These are phyloP conservation scores for Stephanocyclus meneghinianus DNA, from an alignment of 352 stramenopile species.

Conservation along the genomic window DNA sequence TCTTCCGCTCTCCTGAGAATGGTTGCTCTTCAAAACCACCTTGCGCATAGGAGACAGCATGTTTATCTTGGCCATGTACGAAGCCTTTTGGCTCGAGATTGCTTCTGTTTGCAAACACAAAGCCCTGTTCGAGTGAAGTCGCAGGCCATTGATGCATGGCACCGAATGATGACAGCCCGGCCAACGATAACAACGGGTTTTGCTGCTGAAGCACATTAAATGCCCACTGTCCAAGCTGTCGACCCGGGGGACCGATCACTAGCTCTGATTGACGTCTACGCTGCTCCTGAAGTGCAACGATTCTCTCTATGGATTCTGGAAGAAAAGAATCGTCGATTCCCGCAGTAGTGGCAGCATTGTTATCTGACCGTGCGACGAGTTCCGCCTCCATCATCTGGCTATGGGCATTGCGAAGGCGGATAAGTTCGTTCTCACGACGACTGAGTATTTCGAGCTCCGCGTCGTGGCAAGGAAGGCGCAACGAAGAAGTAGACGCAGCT, in stretches of 20 bases:
- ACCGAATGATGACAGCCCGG: background rate
- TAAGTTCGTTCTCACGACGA: conserved; percentile 11
- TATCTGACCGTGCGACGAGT: background rate
- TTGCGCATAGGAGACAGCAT: no score
- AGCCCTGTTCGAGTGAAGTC: background rate
- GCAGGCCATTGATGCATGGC: background rate
- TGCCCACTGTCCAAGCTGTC: background rate
- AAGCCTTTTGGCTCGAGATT: no score
- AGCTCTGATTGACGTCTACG: background rate
- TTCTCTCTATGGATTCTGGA: conserved; percentile 10
- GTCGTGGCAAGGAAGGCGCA: background rate
- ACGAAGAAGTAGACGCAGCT: background rate
- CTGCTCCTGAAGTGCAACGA: conserved; percentile 14
- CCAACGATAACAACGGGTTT: background rate
- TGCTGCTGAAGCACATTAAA: background rate
- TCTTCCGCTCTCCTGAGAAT: background rate
- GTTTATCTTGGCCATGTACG: no score
- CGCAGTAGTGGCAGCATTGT: background rate
- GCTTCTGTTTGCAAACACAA: no score
- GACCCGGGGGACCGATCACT: background rate
- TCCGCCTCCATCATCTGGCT: conserved; percentile 4
- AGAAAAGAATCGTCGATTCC: conserved; percentile 2
- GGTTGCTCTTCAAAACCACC: background rate
- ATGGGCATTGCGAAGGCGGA: conserved; percentile 8
- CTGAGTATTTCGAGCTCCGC: background rate